phyloP scores from a whole-genome alignment of 768 basidiomycete genomes.

The Termitomyces sp. region DNA sequence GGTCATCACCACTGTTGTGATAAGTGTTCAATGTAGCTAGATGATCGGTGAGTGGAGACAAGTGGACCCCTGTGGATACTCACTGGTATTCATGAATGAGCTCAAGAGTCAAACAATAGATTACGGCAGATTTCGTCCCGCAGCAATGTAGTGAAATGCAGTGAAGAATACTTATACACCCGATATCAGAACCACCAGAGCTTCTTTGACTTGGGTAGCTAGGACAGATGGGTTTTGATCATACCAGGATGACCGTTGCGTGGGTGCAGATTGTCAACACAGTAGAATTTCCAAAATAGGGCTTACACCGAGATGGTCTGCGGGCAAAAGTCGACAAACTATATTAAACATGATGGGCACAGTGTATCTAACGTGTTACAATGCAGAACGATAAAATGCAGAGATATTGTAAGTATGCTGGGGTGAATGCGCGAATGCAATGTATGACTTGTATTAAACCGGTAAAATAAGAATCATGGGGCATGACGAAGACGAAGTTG shows the following conservation, averaged over 20 bases:
- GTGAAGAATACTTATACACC: not conserved
- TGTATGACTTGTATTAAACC: conserved; percentile 30
- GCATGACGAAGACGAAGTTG: conserved; percentile 26
- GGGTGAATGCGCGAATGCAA: conserved; percentile 29
- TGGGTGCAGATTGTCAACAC: not conserved
- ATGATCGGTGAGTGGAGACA: not conserved
- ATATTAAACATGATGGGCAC: conserved; percentile 20
- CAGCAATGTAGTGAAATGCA: not conserved
- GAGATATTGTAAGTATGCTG: conserved; percentile 28
- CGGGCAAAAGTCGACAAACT: not conserved
- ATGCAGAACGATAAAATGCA: conserved; percentile 29
- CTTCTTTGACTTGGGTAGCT: not conserved
- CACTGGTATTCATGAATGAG: conserved; percentile 10
- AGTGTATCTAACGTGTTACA: conserved; percentile 44
- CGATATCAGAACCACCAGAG: not conserved
- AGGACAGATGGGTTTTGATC: not conserved
- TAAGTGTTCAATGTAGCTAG: conserved; percentile 14
- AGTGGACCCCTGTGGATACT: not conserved
- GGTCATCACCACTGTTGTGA: not conserved
- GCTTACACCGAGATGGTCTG: not conserved
- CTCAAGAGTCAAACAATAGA: not conserved
- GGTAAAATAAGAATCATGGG: conserved; percentile 21
- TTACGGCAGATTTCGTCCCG: not conserved
- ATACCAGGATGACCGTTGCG: not conserved
- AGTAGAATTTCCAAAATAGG: not conserved